phyloP scores from a whole-genome alignment of 345 rosid species.

The Melastoma malabathricum region DNA sequence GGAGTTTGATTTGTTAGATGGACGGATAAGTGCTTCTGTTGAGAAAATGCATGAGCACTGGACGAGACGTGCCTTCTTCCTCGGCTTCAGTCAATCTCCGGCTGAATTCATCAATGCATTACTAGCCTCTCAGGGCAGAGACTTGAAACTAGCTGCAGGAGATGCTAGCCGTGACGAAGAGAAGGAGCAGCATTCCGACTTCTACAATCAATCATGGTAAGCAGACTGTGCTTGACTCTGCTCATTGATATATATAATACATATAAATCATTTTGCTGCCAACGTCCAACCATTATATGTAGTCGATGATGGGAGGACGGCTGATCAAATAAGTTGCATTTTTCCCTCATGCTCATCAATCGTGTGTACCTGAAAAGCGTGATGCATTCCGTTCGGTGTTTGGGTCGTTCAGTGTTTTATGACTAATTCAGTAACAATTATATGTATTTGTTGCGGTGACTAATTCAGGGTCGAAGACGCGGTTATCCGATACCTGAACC shows the following conservation, averaged over 20 bases:
- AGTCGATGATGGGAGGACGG: too few relatives aligned
- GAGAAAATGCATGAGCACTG: slow-evolving; percentile 11
- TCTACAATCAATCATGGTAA: slow-evolving; percentile 17
- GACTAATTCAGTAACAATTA: background rate
- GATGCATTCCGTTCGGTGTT: too few relatives aligned
- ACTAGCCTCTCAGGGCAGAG: slow-evolving; percentile 14
- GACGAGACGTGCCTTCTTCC: slow-evolving; percentile 14
- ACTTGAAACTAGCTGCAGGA: slow-evolving; percentile 14
- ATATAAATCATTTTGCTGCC: background rate
- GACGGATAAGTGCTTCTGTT: slow-evolving; percentile 8
- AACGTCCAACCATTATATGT: background rate
- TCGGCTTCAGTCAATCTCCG: slow-evolving; percentile 16
- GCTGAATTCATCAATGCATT: slow-evolving; percentile 12
- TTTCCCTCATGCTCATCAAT: too few relatives aligned
- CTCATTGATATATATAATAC: background rate
- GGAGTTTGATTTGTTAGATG: slow-evolving; percentile 13
- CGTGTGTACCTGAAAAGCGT: too few relatives aligned
- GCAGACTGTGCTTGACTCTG: background rate
- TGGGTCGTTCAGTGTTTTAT: too few relatives aligned
- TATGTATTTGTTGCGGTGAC: background rate
- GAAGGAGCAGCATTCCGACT: slow-evolving; percentile 12
- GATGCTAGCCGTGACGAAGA: slow-evolving; percentile 10
- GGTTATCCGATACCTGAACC: slow-evolving; percentile 16
- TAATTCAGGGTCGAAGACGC: slow-evolving; percentile 16
- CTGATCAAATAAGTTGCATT: too few relatives aligned